Base-by-base conservation (phyloP, 208 protist species). In the Blastocrithidia nonstop region DNA sequence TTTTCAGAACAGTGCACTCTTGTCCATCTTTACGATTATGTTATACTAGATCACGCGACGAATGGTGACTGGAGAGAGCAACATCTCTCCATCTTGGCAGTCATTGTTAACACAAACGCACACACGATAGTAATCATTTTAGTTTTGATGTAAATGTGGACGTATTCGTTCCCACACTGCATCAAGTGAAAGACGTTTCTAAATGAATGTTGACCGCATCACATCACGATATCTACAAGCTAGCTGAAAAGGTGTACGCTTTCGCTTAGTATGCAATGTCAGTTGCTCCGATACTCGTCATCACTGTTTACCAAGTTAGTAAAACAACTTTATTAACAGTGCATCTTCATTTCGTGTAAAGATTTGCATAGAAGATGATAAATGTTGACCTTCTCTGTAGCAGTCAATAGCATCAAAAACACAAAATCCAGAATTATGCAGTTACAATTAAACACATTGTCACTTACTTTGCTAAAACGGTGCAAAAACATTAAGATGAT, bases 181-280 rank as follows among this genome's bases (percentile, higher is more conserved):
- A 22, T 45, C 5, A 6, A 45, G 16, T 0, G 47, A 39, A 5
- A 57, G 52, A 13, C 23, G 27, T n/a, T 21, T 45, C 15, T 55
- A 27, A 4, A 52, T 35, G 38, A 68, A 74, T 7, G 15, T 29
- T 13, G 43, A 20, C 13, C 66, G 57, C n/a, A 35, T 31, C 1
- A 45, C 19, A 17, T 50, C 46, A 3, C 61, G 66, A 45, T 72
- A 76, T 15, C 59, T 49, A 21, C 61, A 41, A 25, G 69, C 74
- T 17, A 78, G 15, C 3, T 78, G 57, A 35, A 75, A 72, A 0
- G 50, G 47, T 3, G 55, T 43, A 15, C 66, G 68, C 36, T 23
- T 25, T 37, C 15, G 5, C 61, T 55, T 29, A 61, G 50, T 7
- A 8, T 28, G 3, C 48, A 13, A 25, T 36, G 24, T n/a, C 26